Evolutionary conservation across 2,329 filamentous ascomycete species (phyloP), one percentile per base, ranked within the genome.

Genomic region (Phialophora expanda): DNA sequence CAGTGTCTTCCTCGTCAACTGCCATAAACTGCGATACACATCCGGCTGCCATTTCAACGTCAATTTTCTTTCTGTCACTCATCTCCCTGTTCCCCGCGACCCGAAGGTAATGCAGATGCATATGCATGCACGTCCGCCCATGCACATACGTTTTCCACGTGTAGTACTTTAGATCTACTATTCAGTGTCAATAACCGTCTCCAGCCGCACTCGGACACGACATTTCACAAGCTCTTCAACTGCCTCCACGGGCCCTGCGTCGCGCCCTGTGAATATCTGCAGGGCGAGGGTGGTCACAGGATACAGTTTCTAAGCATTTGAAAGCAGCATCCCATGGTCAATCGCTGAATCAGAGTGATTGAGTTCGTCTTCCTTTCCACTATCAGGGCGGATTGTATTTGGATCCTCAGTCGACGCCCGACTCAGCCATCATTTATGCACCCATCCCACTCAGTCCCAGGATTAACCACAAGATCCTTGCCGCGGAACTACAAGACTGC

Each of bases 301-400:
- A 11, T 51, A 26, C 5, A 6, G 48, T 28, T 24, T 24, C 48
- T 17, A 26, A 28, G 48, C 9, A 51, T 51, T 51, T 51, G 20
- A 11, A 26, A 51, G 20, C 48, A 51, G 12, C 48, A 5, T 5
- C 22, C 48, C 48, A 22, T 26, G 24, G 48, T 44, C 38, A 7
- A 44, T 44, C 20, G 22, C 48, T 51, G 24, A 12, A 22, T 51
- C 48, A 11, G 20, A 12, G 12, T 24, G 1, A 51, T 51, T 22
- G 48, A 22, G 9, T 51, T 51, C 48, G 48, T 51, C 48, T 11
- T 51, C 48, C 48, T 51, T 2, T 51, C 48, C 48, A 26, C 48
- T 3, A 24, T 20, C 22, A 51, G 48, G 24, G 22, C 12, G 20
- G 48, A 11, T 17, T 51, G 24, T 2, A 51, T 44, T n/a, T 7